Conservation (phyloP, 768 basidiomycete genomes). For the Lyophyllum atratum region DNA sequence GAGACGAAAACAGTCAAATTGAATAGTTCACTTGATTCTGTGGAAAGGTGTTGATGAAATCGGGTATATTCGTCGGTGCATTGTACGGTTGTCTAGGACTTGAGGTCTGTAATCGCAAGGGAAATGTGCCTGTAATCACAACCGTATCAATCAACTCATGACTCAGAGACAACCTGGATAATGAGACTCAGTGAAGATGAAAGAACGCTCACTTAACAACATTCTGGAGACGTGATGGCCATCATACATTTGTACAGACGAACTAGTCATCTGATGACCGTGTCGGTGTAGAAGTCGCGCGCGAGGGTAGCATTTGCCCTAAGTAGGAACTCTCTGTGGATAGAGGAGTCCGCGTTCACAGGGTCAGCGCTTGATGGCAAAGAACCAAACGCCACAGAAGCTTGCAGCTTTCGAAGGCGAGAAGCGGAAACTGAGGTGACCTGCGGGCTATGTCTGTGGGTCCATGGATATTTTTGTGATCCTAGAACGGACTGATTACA, state of each 20-base stretch:
- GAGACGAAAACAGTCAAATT: not conserved
- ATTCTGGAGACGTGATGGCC: not conserved
- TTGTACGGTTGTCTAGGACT: not conserved
- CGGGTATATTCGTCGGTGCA: not conserved
- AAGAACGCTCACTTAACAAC: not conserved
- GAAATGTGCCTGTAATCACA: not conserved
- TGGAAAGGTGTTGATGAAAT: constrained; percentile 1
- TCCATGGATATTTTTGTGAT: not conserved
- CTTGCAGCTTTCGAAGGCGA: not conserved
- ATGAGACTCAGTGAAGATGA: not conserved
- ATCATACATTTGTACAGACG: not conserved
- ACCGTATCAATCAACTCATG: not conserved
- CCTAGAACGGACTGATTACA: not conserved
- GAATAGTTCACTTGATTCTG: not conserved
- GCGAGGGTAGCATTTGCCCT: not conserved
- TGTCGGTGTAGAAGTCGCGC: not conserved
- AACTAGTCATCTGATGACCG: not conserved
- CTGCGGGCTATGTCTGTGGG: not conserved
- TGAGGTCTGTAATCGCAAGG: not conserved
- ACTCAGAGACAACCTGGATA: not conserved
- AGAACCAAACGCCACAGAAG: not conserved
- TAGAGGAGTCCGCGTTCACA: not conserved
- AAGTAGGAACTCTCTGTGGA: not conserved
- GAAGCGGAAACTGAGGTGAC: not conserved
- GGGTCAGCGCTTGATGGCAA: not conserved